Base-by-base conservation (phyloP, 176 grass and related monocot genomes). In the Microstegium vimineum region DNA sequence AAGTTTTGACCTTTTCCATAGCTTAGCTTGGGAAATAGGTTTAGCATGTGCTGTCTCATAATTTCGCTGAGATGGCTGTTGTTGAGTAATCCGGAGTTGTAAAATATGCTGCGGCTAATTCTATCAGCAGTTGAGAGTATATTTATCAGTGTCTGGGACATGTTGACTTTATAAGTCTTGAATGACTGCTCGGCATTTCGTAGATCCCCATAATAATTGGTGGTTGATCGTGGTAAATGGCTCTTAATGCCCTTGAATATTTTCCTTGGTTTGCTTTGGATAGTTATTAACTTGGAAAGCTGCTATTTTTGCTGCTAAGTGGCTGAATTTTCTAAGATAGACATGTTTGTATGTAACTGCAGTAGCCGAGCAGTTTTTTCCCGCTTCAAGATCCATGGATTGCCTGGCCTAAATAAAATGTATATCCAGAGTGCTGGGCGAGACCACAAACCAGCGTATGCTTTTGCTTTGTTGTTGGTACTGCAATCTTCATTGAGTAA, bases 21-120 rank as follows among this genome's bases (percentile, higher is more conserved):
- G 74, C 85, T 85, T 71, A 77, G 27, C 62, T 77, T 80, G 73
- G 80, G 68, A 91, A 67, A 74, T 86, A 84, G 82, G 86, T 63
- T 86, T 85, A 71, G 56, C 60, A 59, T 79, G 38, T 45, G 49
- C 60, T 51, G 18, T 87, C 85, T 85, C 62, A 43, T 73, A 82
- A 80, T 86, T 86, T 90, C 37, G 17, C 45, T 82, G 76, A 92
- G 89, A 88, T 78, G 54, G 76, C 71, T 87, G 72, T 57, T 92
- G 83, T 86, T 93, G 84, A 91, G 81, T 87, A 75, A 83, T 78
- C 54, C 34, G 5, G 49, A 75, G 36, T 78, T 97, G 94, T 92
- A 94, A 82, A 79, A 88, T 91, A 94, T 90, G 84, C 45, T 60
- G 91, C 89, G 69, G 89, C 88, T 83, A 89, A 97, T 89, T 87